Base-by-base conservation (phyloP, 768 basidiomycete genomes). In the Tricholoma bakamatsutake region DNA sequence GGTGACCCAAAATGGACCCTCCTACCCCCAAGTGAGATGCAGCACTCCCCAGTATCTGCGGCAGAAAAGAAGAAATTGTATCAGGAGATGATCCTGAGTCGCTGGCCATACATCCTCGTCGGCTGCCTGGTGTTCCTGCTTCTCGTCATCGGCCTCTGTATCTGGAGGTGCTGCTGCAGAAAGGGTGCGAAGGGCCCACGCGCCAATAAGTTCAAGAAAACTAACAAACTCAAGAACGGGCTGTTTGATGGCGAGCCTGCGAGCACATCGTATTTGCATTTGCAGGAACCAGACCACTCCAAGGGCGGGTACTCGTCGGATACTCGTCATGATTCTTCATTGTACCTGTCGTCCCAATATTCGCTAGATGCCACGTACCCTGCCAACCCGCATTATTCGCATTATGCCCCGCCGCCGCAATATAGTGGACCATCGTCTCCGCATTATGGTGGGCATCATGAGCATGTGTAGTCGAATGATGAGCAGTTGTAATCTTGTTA, bases 31-130 rank as follows among this genome's bases (percentile, higher is more conserved):
- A 73, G 74, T 7, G 74, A 88, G 62, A 71, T 75, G 69, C 78
- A 82, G 56, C 76, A 79, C 58, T 88, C 87, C 0, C 88, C 87
- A 2, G 75, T 87, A 42, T 78, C 75, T n/a, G 75, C 60, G 1
- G 76, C 73, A 55, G 86, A 87, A 68, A 85, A 86, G 72, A 87
- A 88, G 71, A 78, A 84, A 52, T 73, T 74, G 56, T 80, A 82
- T 60, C 79, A 83, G 63, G 85, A 83, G 67, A 72, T 76, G 73
- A 73, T 84, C 37, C 76, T 84, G 62, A 86, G 83, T 63, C 84
- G 76, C 56, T 90, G 85, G 88, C 87, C 84, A 3, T 87, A 85
- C 64, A 87, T 88, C 64, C 76, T 86, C 43, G 58, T 74, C 8
- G 88, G 85, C 35, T 81, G 81, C 58, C 71, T 90, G 27, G 67